Percentiles rank a stretch among this genome's conserved stretches.
Evolutionary conservation across 116 monocot species (phyloP).

Genomic region (Iris pallida): DNA sequence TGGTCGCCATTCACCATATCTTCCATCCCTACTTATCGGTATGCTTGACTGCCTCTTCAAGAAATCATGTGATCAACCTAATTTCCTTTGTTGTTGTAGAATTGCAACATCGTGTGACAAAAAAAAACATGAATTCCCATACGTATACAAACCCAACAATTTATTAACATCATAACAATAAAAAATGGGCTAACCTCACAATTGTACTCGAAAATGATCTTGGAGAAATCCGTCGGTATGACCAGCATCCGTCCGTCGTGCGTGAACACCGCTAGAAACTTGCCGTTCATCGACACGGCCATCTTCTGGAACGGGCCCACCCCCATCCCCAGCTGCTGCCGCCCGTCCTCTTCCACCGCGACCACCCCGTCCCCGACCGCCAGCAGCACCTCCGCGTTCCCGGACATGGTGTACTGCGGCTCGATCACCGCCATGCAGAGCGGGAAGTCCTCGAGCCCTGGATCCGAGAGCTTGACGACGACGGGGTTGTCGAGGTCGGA

Average conservation of each 20-base stretch:
- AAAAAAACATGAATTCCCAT: too few relatives aligned
- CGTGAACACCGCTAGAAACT: constrained; percentile 73
- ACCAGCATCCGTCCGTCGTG: constrained; percentile 84
- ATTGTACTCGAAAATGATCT: constrained; percentile 66
- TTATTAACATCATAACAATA: too few relatives aligned
- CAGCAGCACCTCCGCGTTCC: constrained; percentile 85
- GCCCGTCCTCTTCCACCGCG: constrained; percentile 76
- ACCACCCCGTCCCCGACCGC: constrained; percentile 63
- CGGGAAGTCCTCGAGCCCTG: constrained; percentile 49
- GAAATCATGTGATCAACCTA: too few relatives aligned
- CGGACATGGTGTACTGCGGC: constrained; percentile 89
- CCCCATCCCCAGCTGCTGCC: constrained; percentile 55
- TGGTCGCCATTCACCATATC: too few relatives aligned
- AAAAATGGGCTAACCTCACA: constrained; percentile 52
- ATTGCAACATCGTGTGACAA: too few relatives aligned
- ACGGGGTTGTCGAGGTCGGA: constrained; percentile 67
- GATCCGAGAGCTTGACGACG: constrained; percentile 64
- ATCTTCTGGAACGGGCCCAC: constrained; percentile 78
- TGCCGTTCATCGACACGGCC: constrained; percentile 78
- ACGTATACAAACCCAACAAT: too few relatives aligned
- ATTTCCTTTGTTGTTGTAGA: too few relatives aligned
- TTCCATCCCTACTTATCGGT: too few relatives aligned
- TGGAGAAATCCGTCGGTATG: constrained; percentile 73
- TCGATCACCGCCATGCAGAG: constrained; percentile 79
- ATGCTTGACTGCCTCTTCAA: too few relatives aligned